phyloP scores from a whole-genome alignment of 305 asterid species.

The Solanum chacoense region DNA sequence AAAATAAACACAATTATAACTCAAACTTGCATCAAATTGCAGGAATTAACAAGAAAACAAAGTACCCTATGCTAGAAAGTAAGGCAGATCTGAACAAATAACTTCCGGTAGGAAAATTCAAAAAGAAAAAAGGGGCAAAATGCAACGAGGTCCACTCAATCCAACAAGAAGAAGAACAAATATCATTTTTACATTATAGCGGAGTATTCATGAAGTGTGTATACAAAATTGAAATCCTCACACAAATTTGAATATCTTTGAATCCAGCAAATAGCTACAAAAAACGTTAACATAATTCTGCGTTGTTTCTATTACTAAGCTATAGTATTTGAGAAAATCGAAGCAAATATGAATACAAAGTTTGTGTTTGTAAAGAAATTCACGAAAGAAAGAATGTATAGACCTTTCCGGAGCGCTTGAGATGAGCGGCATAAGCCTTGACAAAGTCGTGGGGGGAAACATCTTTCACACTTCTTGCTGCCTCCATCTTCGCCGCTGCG shows the following conservation, averaged over 20 bases:
- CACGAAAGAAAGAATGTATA: neutral
- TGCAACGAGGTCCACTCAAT: neutral
- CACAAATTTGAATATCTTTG: neutral
- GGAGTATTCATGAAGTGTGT: neutral
- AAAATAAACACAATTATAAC: neutral
- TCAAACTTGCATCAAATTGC: neutral
- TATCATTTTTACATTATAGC: neutral
- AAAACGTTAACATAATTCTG: neutral
- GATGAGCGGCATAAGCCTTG: constrained; percentile 70
- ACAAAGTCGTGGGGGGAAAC: constrained; percentile 87
- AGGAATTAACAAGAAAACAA: neutral
- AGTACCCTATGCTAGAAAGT: neutral
- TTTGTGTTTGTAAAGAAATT: no score
- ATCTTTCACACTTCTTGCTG: constrained; percentile 64
- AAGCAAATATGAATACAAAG: neutral
- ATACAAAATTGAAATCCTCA: neutral
- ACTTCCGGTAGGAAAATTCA: neutral
- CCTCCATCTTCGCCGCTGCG: constrained; percentile 28
- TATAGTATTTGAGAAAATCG: neutral
- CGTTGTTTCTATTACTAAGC: neutral
- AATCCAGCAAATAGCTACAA: neutral
- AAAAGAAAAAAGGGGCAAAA: neutral
- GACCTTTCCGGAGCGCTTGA: constrained; percentile 93
- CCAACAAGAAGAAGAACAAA: neutral
- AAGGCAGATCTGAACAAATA: neutral